Evolutionary conservation across 345 rosid species (phyloP).

Genomic region (Hypericum androsaemum): DNA sequence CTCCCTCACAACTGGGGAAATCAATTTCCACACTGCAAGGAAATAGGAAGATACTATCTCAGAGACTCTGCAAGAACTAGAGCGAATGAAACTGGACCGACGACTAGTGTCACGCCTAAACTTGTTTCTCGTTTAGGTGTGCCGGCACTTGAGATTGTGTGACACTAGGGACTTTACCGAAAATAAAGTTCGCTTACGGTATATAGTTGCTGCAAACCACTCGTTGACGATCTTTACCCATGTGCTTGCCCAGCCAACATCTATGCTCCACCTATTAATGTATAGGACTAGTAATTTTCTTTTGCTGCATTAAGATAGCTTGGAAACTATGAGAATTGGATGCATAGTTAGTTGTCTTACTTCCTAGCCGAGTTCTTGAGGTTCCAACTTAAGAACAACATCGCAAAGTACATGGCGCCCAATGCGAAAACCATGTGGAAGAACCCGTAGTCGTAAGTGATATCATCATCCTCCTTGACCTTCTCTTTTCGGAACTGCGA

Average conservation of each 20-base stretch:
- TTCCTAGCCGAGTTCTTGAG: constrained; percentile 42
- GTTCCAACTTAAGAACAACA: constrained; percentile 90
- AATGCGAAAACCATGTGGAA: constrained; percentile 78
- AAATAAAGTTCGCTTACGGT: constrained; percentile 39
- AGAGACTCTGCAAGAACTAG: not conserved
- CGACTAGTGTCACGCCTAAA: not conserved
- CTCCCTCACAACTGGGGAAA: constrained; percentile 51
- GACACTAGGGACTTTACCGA: no score
- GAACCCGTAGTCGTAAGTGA: constrained; percentile 67
- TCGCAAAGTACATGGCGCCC: constrained; percentile 90
- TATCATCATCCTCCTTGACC: constrained; percentile 45
- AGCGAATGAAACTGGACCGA: not conserved
- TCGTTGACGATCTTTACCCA: constrained; percentile 87
- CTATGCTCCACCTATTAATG: constrained; percentile 71
- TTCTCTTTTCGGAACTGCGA: constrained; percentile 55
- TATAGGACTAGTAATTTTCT: not conserved
- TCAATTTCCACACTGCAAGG: constrained; percentile 68
- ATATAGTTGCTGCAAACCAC: constrained; percentile 77
- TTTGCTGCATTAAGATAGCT: not conserved
- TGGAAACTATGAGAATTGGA: not conserved
- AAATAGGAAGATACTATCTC: not conserved
- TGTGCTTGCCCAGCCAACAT: constrained; percentile 86
- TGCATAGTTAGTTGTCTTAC: constrained; percentile 23
- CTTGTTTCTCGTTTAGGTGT: not conserved
- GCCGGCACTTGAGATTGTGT: not conserved